These are phyloP conservation scores for Oryza australiensis DNA, from an alignment of 176 grass and related monocot species.

Conservation along the genomic window DNA sequence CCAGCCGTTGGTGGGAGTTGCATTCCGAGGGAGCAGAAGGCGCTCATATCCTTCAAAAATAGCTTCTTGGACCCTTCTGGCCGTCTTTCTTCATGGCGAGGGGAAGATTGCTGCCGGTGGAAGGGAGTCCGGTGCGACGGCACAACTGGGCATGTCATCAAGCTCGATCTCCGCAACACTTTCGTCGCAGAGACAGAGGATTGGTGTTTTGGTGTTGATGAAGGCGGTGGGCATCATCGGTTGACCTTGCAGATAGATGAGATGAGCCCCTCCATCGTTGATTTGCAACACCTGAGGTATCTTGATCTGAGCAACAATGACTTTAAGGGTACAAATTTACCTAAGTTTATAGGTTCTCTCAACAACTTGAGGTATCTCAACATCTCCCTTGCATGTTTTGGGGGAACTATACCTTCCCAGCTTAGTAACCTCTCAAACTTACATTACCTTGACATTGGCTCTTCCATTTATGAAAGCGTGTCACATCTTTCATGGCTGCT, in stretches of 20 bases:
- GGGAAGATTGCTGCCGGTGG: slow-evolving; percentile 27
- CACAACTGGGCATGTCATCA: slow-evolving; percentile 14
- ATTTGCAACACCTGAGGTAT: slow-evolving; percentile 15
- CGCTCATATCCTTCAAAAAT: not conserved
- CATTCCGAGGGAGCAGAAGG: not conserved
- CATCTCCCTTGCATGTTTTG: not conserved
- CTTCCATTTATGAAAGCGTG: too few relatives aligned
- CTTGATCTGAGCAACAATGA: slow-evolving; percentile 24
- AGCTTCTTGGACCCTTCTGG: too few relatives aligned
- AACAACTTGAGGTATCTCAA: not conserved
- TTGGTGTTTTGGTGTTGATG: too few relatives aligned
- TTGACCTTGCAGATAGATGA: not conserved
- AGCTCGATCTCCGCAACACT: slow-evolving; percentile 11
- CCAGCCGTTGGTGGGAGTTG: not conserved
- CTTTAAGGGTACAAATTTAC: not conserved
- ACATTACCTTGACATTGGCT: not conserved
- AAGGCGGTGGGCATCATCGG: too few relatives aligned
- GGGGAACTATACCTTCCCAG: slow-evolving; percentile 36
- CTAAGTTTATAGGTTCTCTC: not conserved
- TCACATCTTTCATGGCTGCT: not conserved
- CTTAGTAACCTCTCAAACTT: slow-evolving; percentile 54
- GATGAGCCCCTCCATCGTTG: slow-evolving; percentile 29
- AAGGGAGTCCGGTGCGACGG: slow-evolving; percentile 12
- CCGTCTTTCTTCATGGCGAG: too few relatives aligned
- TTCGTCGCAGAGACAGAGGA: too few relatives aligned